Percentiles rank a stretch among this genome's conserved stretches.
phyloP scores from a whole-genome alignment of 768 basidiomycete species.

The Cytidiella melzeri region DNA sequence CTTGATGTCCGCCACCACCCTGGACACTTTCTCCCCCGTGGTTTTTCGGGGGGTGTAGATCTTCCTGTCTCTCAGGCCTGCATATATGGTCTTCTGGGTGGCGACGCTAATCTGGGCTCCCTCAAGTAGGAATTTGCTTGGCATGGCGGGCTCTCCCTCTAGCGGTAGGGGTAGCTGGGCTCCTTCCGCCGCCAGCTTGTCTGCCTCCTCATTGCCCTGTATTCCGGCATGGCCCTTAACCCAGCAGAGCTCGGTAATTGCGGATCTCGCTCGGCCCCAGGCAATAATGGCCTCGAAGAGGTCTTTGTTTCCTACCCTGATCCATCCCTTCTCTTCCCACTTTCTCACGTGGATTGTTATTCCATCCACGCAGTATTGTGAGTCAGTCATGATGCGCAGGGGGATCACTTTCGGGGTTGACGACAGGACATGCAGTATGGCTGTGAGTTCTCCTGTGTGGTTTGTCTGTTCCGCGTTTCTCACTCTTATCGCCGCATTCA shows the following conservation, averaged over 20 bases:
- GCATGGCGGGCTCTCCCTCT: slow-evolving; percentile 1
- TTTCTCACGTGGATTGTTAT: slow-evolving; percentile 6
- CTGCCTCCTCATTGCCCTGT: slow-evolving; percentile 23
- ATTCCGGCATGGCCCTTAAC: slow-evolving; percentile 21
- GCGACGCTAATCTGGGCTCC: background rate
- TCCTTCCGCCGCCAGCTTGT: slow-evolving; percentile 17
- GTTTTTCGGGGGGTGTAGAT: background rate
- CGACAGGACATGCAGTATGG: background rate
- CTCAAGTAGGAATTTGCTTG: background rate
- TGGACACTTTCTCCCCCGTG: too few relatives aligned
- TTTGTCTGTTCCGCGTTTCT: slow-evolving; percentile 7
- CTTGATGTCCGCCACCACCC: too few relatives aligned
- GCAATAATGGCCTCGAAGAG: background rate
- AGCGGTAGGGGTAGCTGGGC: background rate
- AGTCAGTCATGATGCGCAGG: background rate
- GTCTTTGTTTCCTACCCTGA: slow-evolving; percentile 6
- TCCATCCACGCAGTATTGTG: background rate
- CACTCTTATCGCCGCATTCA: background rate
- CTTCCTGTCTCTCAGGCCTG: background rate
- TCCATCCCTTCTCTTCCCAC: slow-evolving; percentile 16
- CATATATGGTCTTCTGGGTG: background rate
- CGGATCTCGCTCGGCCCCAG: slow-evolving; percentile 8
- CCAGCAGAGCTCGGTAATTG: slow-evolving; percentile 20
- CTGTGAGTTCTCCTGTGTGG: slow-evolving; percentile 14
- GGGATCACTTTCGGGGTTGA: background rate